Conservation (phyloP, 1,284 basidiomycete genomes). For the Cutaneotrichosporon sp. region DNA sequence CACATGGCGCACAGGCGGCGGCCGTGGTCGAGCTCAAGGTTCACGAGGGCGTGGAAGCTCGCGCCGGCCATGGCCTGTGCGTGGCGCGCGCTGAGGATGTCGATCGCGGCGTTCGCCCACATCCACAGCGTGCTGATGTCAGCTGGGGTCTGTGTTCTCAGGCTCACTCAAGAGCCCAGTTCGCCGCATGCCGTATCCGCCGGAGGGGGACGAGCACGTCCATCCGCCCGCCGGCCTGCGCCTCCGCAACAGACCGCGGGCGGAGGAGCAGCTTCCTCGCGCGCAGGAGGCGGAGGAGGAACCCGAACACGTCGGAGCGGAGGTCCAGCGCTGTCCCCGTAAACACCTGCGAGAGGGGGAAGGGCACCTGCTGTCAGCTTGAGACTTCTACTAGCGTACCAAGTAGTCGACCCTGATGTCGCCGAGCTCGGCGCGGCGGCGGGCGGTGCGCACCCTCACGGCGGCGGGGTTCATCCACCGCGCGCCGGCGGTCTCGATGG, state of each 20-base stretch:
- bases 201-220: conserved; percentile 67
- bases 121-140: conserved; percentile 64
- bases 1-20: conserved; percentile 65
- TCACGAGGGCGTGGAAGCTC: conserved; percentile 75
- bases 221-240: conserved; percentile 42
- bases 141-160: conserved; percentile 4
- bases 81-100: conserved; percentile 15
- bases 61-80: conserved; percentile 61
- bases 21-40: conserved; percentile 67
- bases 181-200: conserved; percentile 69
- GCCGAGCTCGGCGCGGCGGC: conserved; percentile 59
- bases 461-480: conserved; percentile 69
- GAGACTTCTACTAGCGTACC: conserved; percentile 41
- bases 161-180: conserved; percentile 80
- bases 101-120: conserved; percentile 69
- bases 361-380: conserved; percentile 57
- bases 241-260: conserved; percentile 59
- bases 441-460: conserved; percentile 67
- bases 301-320: conserved; percentile 73
- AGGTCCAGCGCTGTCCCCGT: conserved; percentile 62
- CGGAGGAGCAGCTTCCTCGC: conserved; percentile 61
- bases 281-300: conserved; percentile 71
- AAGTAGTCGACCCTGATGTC: conserved; percentile 71
- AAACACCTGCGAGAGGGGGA: conserved; percentile 78
- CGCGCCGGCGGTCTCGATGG: conserved; percentile 59